Evolutionary conservation across 2,329 filamentous ascomycete species (phyloP).

Genomic region (Aspergillus aculeatinus): DNA sequence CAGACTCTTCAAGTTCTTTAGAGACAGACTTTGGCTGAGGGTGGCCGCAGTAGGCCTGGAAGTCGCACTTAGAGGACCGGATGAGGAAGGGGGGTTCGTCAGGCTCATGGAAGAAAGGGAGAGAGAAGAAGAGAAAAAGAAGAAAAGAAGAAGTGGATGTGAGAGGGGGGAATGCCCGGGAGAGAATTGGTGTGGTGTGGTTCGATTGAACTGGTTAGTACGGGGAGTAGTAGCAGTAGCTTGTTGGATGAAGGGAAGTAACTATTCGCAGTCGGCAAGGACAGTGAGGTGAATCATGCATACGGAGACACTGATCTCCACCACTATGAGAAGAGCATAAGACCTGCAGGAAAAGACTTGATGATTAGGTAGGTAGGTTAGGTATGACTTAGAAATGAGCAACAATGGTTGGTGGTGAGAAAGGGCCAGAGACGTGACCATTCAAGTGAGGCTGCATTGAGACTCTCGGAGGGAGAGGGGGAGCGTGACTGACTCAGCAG

Average conservation of each 20-base stretch:
- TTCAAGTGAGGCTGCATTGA: conserved; percentile 2
- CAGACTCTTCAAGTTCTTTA: conserved; percentile 40
- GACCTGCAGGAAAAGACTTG: neutral
- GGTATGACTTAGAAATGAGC: neutral
- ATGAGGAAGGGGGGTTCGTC: conserved; percentile 44
- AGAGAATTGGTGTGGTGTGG: conserved; percentile 16
- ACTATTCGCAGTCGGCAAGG: neutral
- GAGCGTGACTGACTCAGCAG: neutral
- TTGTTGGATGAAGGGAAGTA: neutral
- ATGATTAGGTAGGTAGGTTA: neutral
- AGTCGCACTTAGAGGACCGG: conserved; percentile 40
- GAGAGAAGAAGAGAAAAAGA: neutral
- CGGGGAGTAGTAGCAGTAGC: neutral
- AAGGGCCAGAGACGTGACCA: neutral
- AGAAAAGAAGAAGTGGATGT: neutral
- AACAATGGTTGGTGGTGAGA: neutral
- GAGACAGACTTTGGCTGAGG: conserved; percentile 34
- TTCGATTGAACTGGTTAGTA: neutral
- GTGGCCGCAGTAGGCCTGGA: conserved; percentile 34
- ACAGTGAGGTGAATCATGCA: neutral
- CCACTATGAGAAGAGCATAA: conserved; percentile 5
- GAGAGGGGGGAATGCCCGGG: no score
- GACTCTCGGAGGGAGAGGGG: neutral
- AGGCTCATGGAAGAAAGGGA: conserved; percentile 37
- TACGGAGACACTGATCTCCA: conserved; percentile 11